A percentile compares a stretch with the other conserved stretches of the same genome.
phyloP scores from a whole-genome alignment of 768 basidiomycete species.

The Lentinula sp. region DNA sequence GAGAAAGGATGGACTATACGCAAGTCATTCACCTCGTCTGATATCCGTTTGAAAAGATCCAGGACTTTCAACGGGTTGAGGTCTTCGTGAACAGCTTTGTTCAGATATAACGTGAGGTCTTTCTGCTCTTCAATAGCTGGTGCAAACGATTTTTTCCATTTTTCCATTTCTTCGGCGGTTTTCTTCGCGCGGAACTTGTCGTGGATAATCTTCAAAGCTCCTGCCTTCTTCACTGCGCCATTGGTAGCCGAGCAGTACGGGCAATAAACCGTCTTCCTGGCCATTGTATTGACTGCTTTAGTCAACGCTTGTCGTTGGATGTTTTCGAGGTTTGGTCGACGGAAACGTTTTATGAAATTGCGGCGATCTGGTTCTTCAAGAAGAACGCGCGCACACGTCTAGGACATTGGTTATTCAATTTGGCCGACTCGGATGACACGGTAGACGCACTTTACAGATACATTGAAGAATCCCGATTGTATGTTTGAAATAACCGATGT shows the following conservation, averaged over 20 bases:
- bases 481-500: slow-evolving; percentile 97
- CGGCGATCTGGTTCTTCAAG: slow-evolving; percentile 86
- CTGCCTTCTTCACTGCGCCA: slow-evolving; percentile 90
- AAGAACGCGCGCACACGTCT: slow-evolving; percentile 91
- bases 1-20: not conserved
- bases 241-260: slow-evolving; percentile 92
- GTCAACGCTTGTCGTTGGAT: slow-evolving; percentile 77
- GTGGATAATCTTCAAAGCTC: slow-evolving; percentile 89
- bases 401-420: slow-evolving; percentile 3
- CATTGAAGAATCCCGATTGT: slow-evolving; percentile 89
- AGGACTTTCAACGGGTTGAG: slow-evolving; percentile 91
- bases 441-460: slow-evolving; percentile 81
- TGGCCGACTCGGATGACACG: not conserved
- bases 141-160: slow-evolving; percentile 77
- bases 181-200: slow-evolving; percentile 97
- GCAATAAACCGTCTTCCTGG: slow-evolving; percentile 89
- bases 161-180: slow-evolving; percentile 81
- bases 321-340: slow-evolving; percentile 86
- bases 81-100: slow-evolving; percentile 87
- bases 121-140: slow-evolving; percentile 82
- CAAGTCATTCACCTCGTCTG: slow-evolving; percentile 65
- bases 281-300: slow-evolving; percentile 80
- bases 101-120: slow-evolving; percentile 78
- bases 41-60: slow-evolving; percentile 87
- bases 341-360: slow-evolving; percentile 81